A percentile compares a stretch with the other conserved stretches of the same genome.
phyloP scores from a whole-genome alignment of 2,329 filamentous ascomycete species.

The Pseudocercospora eumusae region DNA sequence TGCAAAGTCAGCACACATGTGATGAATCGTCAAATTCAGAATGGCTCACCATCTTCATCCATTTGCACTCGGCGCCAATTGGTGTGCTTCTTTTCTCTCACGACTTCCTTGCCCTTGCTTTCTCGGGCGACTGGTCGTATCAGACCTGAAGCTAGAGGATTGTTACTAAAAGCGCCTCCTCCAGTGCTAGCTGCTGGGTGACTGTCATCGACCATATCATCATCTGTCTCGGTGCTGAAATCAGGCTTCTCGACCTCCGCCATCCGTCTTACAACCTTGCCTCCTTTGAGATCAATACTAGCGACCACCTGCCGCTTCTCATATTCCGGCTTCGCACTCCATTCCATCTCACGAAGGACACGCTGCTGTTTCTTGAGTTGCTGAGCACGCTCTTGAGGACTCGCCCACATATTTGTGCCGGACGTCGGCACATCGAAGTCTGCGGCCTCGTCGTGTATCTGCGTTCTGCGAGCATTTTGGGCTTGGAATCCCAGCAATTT shows the following conservation, averaged over 20 bases:
- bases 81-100: conserved; percentile 41
- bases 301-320: conserved; percentile 84
- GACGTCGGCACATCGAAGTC: conserved; percentile 65
- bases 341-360: conserved; percentile 79
- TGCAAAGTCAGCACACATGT: neutral
- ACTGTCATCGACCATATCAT: conserved; percentile 38
- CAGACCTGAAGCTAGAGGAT: conserved; percentile 65
- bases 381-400: conserved; percentile 74
- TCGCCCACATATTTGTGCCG: conserved; percentile 77
- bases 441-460: conserved; percentile 81
- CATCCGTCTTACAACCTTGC: conserved; percentile 74
- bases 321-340: conserved; percentile 80
- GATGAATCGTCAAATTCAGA: neutral
- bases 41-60: conserved; percentile 48
- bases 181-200: conserved; percentile 35
- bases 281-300: conserved; percentile 77
- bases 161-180: conserved; percentile 66
- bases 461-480: conserved; percentile 80
- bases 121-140: conserved; percentile 63
- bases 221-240: conserved; percentile 48
- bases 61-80: conserved; percentile 55
- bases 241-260: conserved; percentile 60
- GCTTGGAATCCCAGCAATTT: conserved; percentile 79
- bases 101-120: conserved; percentile 49
- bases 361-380: conserved; percentile 86